These are phyloP conservation scores for Macrocybe gigantea DNA, from an alignment of 768 basidiomycete genomes.

Conservation along the genomic window DNA sequence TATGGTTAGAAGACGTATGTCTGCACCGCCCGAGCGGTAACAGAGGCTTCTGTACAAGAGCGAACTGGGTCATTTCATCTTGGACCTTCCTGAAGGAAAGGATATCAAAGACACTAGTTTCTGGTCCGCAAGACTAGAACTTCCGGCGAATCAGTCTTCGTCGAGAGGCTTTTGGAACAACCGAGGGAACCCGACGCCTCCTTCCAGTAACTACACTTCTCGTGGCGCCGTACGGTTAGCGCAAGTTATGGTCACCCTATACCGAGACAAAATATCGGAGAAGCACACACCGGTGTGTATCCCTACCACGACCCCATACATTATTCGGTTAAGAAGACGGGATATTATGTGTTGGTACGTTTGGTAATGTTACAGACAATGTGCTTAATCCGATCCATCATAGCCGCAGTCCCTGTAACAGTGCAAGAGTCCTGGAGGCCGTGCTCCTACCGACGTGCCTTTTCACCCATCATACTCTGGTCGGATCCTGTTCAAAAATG, in stretches of 20 bases:
- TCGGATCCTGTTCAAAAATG: constrained; percentile 79
- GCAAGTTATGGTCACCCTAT: not conserved
- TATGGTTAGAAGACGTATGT: constrained; percentile 82
- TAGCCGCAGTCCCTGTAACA: constrained; percentile 87
- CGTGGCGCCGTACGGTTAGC: constrained; percentile 31
- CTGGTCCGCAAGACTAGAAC: constrained; percentile 78
- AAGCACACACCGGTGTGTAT: constrained; percentile 45
- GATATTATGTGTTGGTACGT: constrained; percentile 92
- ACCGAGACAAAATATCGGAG: constrained; percentile 23
- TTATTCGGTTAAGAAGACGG: constrained; percentile 80
- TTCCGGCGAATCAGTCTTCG: constrained; percentile 35
- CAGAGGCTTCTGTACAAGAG: constrained; percentile 58
- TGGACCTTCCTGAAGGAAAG: constrained; percentile 61
- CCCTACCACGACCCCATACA: constrained; percentile 68
- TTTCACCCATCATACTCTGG: constrained; percentile 78
- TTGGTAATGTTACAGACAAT: not conserved
- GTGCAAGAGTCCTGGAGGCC: constrained; percentile 41
- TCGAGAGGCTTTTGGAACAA: constrained; percentile 47
- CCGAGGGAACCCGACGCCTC: constrained; percentile 53
- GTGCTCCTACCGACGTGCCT: constrained; percentile 44
- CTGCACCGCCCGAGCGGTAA: constrained; percentile 80
- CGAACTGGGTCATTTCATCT: constrained; percentile 88
- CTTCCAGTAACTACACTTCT: constrained; percentile 38
- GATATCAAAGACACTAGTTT: constrained; percentile 72
- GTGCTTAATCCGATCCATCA: not conserved